These are phyloP conservation scores for Xylariaceae sp. DNA, from an alignment of 2,329 filamentous ascomycete species.

Conservation along the genomic window DNA sequence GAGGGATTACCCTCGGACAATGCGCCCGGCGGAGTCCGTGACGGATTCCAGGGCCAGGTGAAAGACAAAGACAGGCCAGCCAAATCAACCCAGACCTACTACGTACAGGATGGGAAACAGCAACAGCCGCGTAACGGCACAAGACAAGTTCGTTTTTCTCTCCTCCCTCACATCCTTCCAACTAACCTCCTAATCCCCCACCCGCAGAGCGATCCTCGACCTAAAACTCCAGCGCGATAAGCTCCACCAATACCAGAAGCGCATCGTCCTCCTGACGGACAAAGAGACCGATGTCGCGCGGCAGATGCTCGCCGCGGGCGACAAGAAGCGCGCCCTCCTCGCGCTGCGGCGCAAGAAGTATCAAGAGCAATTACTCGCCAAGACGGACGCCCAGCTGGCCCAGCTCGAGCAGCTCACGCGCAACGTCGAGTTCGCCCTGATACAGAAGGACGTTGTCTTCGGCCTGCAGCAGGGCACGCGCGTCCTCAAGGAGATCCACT, in stretches of 20 bases:
- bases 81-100: neutral
- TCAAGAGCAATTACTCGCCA: slow-evolving; percentile 85
- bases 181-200: slow-evolving; percentile 1
- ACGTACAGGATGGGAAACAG: slow-evolving; percentile 58
- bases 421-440: slow-evolving; percentile 92
- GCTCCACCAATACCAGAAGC: slow-evolving; percentile 93
- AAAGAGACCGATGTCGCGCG: slow-evolving; percentile 87
- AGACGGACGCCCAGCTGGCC: slow-evolving; percentile 93
- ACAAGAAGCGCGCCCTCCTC: slow-evolving; percentile 82
- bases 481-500: slow-evolving; percentile 89
- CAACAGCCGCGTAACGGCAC: slow-evolving; percentile 66
- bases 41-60: slow-evolving; percentile 38
- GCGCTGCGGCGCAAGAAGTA: slow-evolving; percentile 96
- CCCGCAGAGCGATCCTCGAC: slow-evolving; percentile 85
- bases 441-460: slow-evolving; percentile 95
- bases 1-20: slow-evolving; percentile 27
- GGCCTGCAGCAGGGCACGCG: slow-evolving; percentile 90
- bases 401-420: slow-evolving; percentile 88
- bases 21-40: slow-evolving; percentile 38
- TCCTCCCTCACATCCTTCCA: slow-evolving; percentile 8
- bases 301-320: slow-evolving; percentile 79
- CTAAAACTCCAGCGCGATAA: slow-evolving; percentile 98
- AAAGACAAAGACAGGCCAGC: slow-evolving; percentile 20
- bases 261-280: slow-evolving; percentile 83
- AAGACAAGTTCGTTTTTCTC: slow-evolving; percentile 80